These are phyloP conservation scores for Neonectria ditissima DNA, from an alignment of 2,329 filamentous ascomycete genomes.

Conservation along the genomic window DNA sequence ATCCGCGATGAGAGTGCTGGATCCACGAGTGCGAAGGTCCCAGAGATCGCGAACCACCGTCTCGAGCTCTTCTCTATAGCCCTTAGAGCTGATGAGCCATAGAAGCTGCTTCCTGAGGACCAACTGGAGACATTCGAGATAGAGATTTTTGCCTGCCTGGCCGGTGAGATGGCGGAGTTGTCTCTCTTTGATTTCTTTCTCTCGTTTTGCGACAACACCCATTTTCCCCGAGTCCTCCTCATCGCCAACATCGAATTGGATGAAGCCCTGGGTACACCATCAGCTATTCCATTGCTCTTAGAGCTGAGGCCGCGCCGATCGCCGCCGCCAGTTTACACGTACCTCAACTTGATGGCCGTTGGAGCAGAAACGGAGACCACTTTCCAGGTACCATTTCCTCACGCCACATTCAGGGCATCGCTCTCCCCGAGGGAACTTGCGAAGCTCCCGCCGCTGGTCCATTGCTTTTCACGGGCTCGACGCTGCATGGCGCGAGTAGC, in stretches of 20 bases:
- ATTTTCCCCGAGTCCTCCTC: slow-evolving; percentile 77
- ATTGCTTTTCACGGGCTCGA: slow-evolving; percentile 45
- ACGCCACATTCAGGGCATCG: slow-evolving; percentile 76
- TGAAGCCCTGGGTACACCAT: slow-evolving; percentile 57
- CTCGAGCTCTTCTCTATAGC: slow-evolving; percentile 80
- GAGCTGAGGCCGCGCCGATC: neutral
- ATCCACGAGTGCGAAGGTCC: slow-evolving; percentile 72
- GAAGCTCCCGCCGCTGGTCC: slow-evolving; percentile 58
- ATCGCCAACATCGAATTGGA: slow-evolving; percentile 70
- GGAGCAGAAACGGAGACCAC: slow-evolving; percentile 82
- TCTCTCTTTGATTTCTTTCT: slow-evolving; percentile 68
- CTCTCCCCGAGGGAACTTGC: slow-evolving; percentile 65
- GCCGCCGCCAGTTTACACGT: slow-evolving; percentile 35
- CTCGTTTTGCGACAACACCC: slow-evolving; percentile 66
- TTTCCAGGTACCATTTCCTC: slow-evolving; percentile 77
- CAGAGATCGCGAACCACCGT: slow-evolving; percentile 86
- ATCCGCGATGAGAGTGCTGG: slow-evolving; percentile 51
- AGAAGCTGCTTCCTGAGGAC: slow-evolving; percentile 84
- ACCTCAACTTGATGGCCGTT: slow-evolving; percentile 85
- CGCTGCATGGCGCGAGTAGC: slow-evolving; percentile 10
- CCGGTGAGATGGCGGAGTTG: slow-evolving; percentile 71
- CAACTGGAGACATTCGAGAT: slow-evolving; percentile 85
- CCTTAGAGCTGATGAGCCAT: slow-evolving; percentile 76
- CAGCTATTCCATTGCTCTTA: neutral
- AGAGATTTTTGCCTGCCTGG: slow-evolving; percentile 78